Percentiles rank a stretch among this genome's conserved stretches.
Evolutionary conservation across 306 rosid genomes (phyloP).

Genomic region (Casuarina equisetifolia): DNA sequence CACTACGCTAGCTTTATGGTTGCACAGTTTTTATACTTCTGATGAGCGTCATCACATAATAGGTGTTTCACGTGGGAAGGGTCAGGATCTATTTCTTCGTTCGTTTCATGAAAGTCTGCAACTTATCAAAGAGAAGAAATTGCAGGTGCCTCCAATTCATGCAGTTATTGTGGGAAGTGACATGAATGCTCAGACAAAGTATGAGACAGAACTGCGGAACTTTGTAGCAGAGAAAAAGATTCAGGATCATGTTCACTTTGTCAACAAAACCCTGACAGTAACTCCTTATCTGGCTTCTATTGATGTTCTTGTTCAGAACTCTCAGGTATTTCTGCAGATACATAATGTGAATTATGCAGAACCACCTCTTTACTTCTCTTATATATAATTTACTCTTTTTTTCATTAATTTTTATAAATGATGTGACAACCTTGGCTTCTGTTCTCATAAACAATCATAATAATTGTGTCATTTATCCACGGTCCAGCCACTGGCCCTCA

Average conservation of each 20-base stretch:
- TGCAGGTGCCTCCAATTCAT: conserved; percentile 78
- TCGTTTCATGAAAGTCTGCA: conserved; percentile 72
- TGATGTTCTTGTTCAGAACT: conserved; percentile 97
- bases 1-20: conserved; percentile 13
- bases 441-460: not conserved
- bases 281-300: conserved; percentile 88
- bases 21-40: conserved; percentile 15
- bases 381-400: not conserved
- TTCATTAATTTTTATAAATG: not conserved
- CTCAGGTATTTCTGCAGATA: conserved; percentile 65
- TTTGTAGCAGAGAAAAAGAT: conserved; percentile 66
- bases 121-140: conserved; percentile 64
- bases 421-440: not conserved
- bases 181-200: conserved; percentile 75
- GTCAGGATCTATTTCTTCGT: conserved; percentile 92
- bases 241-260: conserved; percentile 84
- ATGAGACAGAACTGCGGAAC: conserved; percentile 72
- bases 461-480: not conserved
- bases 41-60: conserved; percentile 25
- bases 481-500: not conserved
- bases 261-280: conserved; percentile 87
- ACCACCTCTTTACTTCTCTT: conserved; percentile 17
- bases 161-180: conserved; percentile 94
- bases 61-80: conserved; percentile 98
- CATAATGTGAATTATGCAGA: conserved; percentile 12